Base-by-base conservation (phyloP, 2,329 filamentous ascomycete species). In the Rhynchosporium graminicola region DNA sequence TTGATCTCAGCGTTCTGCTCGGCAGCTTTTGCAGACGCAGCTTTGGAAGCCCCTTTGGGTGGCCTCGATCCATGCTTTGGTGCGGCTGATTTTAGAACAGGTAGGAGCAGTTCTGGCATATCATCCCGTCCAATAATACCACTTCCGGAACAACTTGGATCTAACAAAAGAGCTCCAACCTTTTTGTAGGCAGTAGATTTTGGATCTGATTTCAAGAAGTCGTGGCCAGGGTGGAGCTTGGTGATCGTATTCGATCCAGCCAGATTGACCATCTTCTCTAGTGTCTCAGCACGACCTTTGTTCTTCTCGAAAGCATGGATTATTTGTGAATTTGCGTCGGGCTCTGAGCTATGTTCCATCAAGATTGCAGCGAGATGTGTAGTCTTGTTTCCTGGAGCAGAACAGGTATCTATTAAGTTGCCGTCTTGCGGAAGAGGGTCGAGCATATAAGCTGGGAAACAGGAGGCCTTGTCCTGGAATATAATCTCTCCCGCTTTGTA, bases 341-440 rank as follows among this genome's bases (percentile, higher is more conserved):
- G 64, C 3, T 69, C 69, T 13, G 66, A 45, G 55, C 76, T 77
- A 58, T 74, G 79, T 55, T 68, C 67, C 3, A 67, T 56, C 2
- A 95, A 72, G 4, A 97, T 85, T 1, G 92, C 89, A 0, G 93
- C 92, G 52, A 96, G 78, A 75, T 98, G 95, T 7, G 94, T 98
- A 1, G 95, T 98, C 77, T 99, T 99, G 76, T 99, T 99, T 5
- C 95, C 95, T 1, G 95, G 95, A 0, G 95, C 95, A 0, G 95
- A 91, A 74, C 94, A 98, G 0, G 91, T 91, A 75, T 99, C 95
- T n/a, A 98, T 85, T 8, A 96, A 80, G 71, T 95, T 87, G 29
- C 91, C 91, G 67, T 88, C 84, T 62, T 84, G 80, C 8, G 85
- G 78, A 0, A 78, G 78, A 0, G 89, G 86, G 57, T 96, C 82